phyloP scores from a whole-genome alignment of 441 rosid species.

The Bocquillonia castaneifolia region DNA sequence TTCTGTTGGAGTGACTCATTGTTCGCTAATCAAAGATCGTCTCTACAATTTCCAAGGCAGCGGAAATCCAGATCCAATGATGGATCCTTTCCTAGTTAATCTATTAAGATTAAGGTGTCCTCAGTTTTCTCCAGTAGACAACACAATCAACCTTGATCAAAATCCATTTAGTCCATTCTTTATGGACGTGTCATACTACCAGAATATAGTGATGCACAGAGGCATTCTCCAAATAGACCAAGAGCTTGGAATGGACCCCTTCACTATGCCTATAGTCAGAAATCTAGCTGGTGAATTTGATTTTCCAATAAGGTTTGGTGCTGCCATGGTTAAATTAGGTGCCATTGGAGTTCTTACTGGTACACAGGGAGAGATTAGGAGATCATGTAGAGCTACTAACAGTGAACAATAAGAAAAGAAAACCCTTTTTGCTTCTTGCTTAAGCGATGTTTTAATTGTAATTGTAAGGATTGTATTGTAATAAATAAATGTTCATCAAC shows the following conservation, averaged over 20 bases:
- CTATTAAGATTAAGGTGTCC: conserved; percentile 33
- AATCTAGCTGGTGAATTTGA: conserved; percentile 28
- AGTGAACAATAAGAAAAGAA: not conserved
- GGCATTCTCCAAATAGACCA: conserved; percentile 47
- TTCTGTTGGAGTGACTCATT: conserved; percentile 37
- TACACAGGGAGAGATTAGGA: conserved; percentile 46
- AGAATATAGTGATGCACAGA: conserved; percentile 28
- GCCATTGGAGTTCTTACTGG: conserved; percentile 37
- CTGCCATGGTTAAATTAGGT: conserved; percentile 56
- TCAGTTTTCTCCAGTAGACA: conserved; percentile 14
- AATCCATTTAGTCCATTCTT: conserved; percentile 24
- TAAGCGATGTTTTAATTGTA: not conserved
- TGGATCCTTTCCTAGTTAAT: conserved; percentile 29
- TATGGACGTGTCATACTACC: conserved; percentile 36
- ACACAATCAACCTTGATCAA: conserved; percentile 40
- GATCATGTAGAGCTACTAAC: conserved; percentile 35
- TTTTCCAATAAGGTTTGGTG: conserved; percentile 33
- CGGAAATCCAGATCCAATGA: conserved; percentile 38
- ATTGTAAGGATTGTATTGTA: not conserved
- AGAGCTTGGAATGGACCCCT: conserved; percentile 27
- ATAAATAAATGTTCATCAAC: not conserved
- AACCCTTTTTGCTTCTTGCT: not conserved
- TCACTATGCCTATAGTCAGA: conserved; percentile 28
- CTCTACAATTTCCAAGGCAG: conserved; percentile 38
- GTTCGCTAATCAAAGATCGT: conserved; percentile 37